Evolutionary conservation across 345 rosid genomes (phyloP).

Genomic region (Sonneratia caseolaris): DNA sequence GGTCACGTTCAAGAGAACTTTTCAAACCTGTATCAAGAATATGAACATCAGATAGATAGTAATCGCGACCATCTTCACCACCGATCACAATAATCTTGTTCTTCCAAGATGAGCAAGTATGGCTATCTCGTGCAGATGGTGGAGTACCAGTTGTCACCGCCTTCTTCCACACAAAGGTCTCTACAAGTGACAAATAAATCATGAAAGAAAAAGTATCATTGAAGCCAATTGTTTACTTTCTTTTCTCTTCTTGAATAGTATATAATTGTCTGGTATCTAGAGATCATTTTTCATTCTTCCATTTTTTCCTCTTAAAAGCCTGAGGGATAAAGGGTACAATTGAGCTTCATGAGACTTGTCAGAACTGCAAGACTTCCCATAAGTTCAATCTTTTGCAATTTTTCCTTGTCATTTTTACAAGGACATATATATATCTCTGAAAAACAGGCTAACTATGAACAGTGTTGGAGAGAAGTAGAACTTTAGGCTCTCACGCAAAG

Average conservation of each 20-base stretch:
- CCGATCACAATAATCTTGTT: slow-evolving; percentile 79
- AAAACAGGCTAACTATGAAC: neutral
- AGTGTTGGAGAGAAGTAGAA: neutral
- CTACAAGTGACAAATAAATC: slow-evolving; percentile 29
- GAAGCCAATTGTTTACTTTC: neutral
- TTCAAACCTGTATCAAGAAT: slow-evolving; percentile 77
- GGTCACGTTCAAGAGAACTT: neutral
- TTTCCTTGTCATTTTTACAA: neutral
- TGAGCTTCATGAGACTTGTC: neutral
- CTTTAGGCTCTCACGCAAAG: neutral
- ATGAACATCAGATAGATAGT: slow-evolving; percentile 88
- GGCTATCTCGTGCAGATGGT: slow-evolving; percentile 95
- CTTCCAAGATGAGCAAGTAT: slow-evolving; percentile 92
- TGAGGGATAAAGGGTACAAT: neutral
- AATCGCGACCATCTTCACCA: slow-evolving; percentile 95
- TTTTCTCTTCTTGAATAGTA: neutral
- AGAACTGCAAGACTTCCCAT: neutral
- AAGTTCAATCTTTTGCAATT: neutral
- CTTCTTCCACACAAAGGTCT: slow-evolving; percentile 85
- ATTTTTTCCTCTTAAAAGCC: neutral
- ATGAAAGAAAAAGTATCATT: neutral
- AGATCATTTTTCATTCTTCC: neutral
- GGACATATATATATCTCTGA: neutral
- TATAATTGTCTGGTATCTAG: neutral
- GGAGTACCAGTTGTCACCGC: slow-evolving; percentile 67